Evolutionary conservation across 75 land plant genomes (phyloP).

Genomic region (Adiantum capillusveneris): DNA sequence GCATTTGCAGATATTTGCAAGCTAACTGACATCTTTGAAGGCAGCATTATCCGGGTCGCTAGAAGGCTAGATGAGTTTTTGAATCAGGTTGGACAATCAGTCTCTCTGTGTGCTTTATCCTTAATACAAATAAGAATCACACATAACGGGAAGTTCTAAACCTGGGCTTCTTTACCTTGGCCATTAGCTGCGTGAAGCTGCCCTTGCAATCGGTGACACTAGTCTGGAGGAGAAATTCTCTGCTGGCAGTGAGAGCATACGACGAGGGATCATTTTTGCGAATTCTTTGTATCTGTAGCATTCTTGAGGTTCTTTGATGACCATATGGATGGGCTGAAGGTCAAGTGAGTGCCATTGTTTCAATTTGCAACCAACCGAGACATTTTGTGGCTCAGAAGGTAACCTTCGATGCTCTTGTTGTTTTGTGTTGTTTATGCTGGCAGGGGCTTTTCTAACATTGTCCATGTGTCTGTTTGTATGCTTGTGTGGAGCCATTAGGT

Average conservation of each 20-base stretch:
- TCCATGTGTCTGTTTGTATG: too few relatives aligned
- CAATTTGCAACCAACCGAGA: too few relatives aligned
- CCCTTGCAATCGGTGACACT: slow-evolving; percentile 75
- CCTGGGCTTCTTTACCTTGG: not conserved
- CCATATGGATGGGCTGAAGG: too few relatives aligned
- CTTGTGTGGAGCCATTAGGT: too few relatives aligned
- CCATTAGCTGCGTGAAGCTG: slow-evolving; percentile 61
- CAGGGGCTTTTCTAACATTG: too few relatives aligned
- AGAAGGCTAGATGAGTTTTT: slow-evolving; percentile 94
- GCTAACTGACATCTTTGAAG: slow-evolving; percentile 96
- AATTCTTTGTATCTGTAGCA: slow-evolving; percentile 73
- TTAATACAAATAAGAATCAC: too few relatives aligned
- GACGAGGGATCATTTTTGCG: slow-evolving; percentile 92
- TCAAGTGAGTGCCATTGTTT: too few relatives aligned
- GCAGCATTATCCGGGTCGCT: slow-evolving; percentile 82
- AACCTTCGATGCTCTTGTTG: too few relatives aligned
- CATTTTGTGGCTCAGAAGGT: too few relatives aligned
- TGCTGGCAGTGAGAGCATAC: slow-evolving; percentile 76
- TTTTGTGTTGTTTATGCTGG: too few relatives aligned
- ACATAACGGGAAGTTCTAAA: too few relatives aligned
- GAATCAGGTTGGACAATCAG: slow-evolving; percentile 58
- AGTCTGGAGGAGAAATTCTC: slow-evolving; percentile 78
- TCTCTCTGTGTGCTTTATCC: not conserved
- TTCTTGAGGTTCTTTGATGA: too few relatives aligned
- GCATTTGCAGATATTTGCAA: slow-evolving; percentile 74